Percentiles rank a stretch among this genome's conserved stretches.
These are phyloP conservation scores for Boechera retrofracta DNA, from an alignment of 345 rosid species.

Conservation along the genomic window DNA sequence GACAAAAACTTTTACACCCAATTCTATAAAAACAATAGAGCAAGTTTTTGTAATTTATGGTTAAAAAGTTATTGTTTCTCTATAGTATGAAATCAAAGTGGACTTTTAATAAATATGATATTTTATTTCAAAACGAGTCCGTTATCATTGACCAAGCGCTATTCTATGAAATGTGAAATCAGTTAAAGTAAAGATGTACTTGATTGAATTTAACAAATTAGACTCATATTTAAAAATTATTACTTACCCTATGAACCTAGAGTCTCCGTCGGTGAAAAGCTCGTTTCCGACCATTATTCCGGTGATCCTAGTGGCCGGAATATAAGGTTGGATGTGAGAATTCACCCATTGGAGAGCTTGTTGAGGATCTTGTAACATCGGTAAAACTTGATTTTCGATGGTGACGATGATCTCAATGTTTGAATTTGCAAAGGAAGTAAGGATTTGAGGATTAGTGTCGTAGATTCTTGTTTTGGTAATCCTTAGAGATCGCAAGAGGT, in stretches of 20 bases:
- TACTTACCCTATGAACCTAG: conserved; percentile 46
- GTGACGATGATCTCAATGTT: conserved; percentile 78
- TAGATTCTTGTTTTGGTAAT: conserved; percentile 79
- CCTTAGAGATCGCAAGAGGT: conserved; percentile 67
- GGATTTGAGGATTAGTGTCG: conserved; percentile 79
- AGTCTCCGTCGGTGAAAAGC: conserved; percentile 58
- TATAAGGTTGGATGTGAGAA: conserved; percentile 69
- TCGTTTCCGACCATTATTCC: conserved; percentile 85
- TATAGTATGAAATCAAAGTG: background rate
- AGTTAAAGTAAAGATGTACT: background rate
- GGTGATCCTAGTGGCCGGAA: conserved; percentile 71
- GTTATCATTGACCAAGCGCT: background rate
- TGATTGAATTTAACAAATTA: background rate
- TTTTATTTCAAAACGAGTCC: background rate
- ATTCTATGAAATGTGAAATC: background rate
- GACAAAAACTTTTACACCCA: background rate
- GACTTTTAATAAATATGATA: too few relatives aligned
- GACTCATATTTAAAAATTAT: background rate
- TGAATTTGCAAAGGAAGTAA: conserved; percentile 75
- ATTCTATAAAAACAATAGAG: background rate
- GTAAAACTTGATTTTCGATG: conserved; percentile 72
- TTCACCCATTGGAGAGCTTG: conserved; percentile 82
- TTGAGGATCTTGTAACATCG: conserved; percentile 63
- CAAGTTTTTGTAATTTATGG: background rate
- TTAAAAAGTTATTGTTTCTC: background rate